phyloP scores from a whole-genome alignment of 768 basidiomycete species.

The Rhodotorula toruloides region DNA sequence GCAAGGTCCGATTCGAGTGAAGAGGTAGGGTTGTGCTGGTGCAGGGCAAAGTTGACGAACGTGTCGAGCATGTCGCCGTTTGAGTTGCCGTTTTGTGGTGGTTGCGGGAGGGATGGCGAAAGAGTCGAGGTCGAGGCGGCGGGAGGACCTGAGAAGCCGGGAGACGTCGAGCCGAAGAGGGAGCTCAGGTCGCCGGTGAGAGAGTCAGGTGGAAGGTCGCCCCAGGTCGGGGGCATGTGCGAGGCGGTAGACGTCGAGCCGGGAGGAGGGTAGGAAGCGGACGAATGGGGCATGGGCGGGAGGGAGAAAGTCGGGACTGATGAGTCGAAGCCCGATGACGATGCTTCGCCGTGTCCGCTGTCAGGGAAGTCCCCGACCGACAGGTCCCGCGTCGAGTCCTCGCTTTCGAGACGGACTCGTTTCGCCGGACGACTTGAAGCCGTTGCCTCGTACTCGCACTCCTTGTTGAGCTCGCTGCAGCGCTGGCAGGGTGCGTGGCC shows the following conservation, averaged over 20 bases:
- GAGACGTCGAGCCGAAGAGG: background rate
- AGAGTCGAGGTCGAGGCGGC: background rate
- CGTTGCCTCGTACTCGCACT: background rate
- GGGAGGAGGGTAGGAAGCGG: too few relatives aligned
- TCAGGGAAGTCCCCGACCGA: too few relatives aligned
- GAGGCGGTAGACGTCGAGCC: too few relatives aligned
- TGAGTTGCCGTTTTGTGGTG: background rate
- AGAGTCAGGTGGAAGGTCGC: background rate
- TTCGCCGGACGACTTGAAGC: background rate
- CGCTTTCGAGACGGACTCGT: background rate
- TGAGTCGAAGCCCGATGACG: background rate
- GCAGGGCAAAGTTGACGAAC: background rate
- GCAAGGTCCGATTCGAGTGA: slow-evolving; percentile 2
- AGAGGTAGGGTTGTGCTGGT: background rate
- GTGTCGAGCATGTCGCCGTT: background rate
- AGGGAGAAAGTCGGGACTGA: too few relatives aligned
- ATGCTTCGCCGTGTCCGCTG: background rate
- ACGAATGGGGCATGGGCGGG: too few relatives aligned
- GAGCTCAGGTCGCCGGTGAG: background rate
- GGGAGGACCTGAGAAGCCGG: background rate
- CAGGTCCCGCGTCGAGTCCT: background rate
- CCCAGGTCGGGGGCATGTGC: too few relatives aligned
- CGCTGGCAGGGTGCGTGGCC: background rate
- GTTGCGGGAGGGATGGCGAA: background rate
- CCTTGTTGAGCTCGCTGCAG: background rate